These are phyloP conservation scores for Suillus luteus DNA, from an alignment of 768 basidiomycete species.

Conservation along the genomic window DNA sequence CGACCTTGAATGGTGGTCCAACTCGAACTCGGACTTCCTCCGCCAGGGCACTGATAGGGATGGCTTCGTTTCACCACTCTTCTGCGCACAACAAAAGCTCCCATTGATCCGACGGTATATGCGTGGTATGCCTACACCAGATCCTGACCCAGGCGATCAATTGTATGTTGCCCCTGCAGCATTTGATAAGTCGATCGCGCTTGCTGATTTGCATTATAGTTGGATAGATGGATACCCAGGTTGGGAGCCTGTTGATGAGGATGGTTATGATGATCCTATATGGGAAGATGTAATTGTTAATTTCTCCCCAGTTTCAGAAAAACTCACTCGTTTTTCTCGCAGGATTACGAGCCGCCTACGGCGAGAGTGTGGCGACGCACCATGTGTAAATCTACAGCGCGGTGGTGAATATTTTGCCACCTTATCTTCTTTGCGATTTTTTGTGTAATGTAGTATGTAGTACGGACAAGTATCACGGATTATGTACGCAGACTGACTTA, in stretches of 20 bases:
- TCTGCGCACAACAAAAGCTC: slow-evolving; percentile 21
- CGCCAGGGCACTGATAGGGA: slow-evolving; percentile 25
- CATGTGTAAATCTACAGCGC: neutral
- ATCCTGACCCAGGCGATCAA: slow-evolving; percentile 16
- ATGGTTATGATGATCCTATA: slow-evolving; percentile 27
- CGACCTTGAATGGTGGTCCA: slow-evolving; percentile 25
- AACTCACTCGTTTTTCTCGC: neutral
- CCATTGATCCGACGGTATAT: slow-evolving; percentile 11
- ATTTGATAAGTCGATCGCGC: neutral
- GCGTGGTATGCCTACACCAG: slow-evolving; percentile 16
- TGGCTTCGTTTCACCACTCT: slow-evolving; percentile 30
- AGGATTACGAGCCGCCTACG: neutral
- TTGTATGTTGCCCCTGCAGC: slow-evolving; percentile 21
- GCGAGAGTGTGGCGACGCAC: slow-evolving; percentile 7
- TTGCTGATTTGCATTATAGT: slow-evolving; percentile 14
- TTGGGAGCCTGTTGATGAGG: slow-evolving; percentile 29
- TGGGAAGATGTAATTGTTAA: neutral
- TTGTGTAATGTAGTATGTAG: neutral
- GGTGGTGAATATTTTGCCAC: neutral
- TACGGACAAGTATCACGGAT: neutral
- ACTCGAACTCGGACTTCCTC: slow-evolving; percentile 20
- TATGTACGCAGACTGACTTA: neutral
- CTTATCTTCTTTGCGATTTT: neutral
- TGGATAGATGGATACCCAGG: slow-evolving; percentile 23
- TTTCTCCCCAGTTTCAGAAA: neutral